A percentile compares a stretch with the other conserved stretches of the same genome.
These are phyloP conservation scores for Lippia alba DNA, from an alignment of 305 asterid genomes.

Conservation along the genomic window DNA sequence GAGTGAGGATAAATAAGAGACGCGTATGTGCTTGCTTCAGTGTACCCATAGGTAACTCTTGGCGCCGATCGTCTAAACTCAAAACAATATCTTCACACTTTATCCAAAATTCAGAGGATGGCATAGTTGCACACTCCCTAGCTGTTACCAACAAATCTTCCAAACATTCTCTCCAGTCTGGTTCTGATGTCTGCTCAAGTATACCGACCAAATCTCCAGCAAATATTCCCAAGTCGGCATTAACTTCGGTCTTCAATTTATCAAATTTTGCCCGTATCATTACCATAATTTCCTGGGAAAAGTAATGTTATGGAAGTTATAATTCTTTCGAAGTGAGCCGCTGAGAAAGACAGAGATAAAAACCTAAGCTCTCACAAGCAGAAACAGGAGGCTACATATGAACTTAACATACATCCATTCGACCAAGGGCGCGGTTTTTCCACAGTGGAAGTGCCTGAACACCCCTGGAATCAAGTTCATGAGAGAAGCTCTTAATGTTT, in stretches of 20 bases:
- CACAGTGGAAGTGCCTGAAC: conserved; percentile 94
- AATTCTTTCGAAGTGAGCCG: conserved; percentile 22
- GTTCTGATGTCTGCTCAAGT: conserved; percentile 76
- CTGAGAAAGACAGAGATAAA: conserved; percentile 27
- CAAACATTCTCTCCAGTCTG: conserved; percentile 70
- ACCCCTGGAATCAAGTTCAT: conserved; percentile 95
- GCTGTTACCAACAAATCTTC: conserved; percentile 89
- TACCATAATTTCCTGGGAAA: conserved; percentile 78
- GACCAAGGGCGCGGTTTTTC: conserved; percentile 95
- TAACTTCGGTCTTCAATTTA: conserved; percentile 84
- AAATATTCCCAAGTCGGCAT: conserved; percentile 83
- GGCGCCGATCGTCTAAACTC: conserved; percentile 92
- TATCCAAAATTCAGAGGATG: conserved; percentile 87
- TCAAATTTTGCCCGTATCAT: conserved; percentile 85
- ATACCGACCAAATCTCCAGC: conserved; percentile 91
- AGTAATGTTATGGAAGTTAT: conserved; percentile 26
- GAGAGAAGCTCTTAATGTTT: conserved; percentile 94
- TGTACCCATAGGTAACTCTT: conserved; percentile 81
- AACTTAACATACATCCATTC: conserved; percentile 79
- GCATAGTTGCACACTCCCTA: conserved; percentile 83
- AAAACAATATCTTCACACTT: conserved; percentile 93
- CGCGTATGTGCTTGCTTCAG: conserved; percentile 89
- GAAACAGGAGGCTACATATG: conserved; percentile 46
- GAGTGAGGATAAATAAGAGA: conserved; percentile 88
- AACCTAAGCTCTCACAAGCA: conserved; percentile 39